These are phyloP conservation scores for Microcyclospora pomicola DNA, from an alignment of 2,329 filamentous ascomycete genomes.

Conservation along the genomic window DNA sequence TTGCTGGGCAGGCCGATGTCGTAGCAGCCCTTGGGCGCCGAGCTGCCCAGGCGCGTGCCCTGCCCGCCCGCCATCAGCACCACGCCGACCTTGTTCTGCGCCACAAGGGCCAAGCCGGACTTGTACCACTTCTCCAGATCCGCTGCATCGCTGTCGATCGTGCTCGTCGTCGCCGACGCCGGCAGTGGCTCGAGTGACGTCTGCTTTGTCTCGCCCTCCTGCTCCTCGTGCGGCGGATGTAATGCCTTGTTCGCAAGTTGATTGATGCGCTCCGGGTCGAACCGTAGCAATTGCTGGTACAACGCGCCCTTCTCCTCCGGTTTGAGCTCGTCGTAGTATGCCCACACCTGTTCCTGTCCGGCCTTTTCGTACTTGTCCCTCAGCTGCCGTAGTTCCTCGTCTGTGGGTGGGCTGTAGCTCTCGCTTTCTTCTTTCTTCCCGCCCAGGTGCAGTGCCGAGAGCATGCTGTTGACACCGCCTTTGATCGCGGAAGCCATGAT, in stretches of 20 bases:
- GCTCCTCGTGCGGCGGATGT: constrained; percentile 53
- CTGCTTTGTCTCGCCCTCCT: constrained; percentile 33
- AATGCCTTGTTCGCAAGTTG: constrained; percentile 70
- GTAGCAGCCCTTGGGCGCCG: constrained; percentile 92
- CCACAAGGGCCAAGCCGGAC: constrained; percentile 50
- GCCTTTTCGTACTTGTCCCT: constrained; percentile 60
- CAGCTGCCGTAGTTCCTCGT: constrained; percentile 53
- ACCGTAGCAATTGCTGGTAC: constrained; percentile 65
- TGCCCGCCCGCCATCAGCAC: constrained; percentile 96
- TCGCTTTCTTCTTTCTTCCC: constrained; percentile 20
- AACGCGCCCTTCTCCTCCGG: constrained; percentile 60
- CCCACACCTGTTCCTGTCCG: constrained; percentile 68
- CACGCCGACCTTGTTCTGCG: constrained; percentile 60
- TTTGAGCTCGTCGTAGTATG: constrained; percentile 72
- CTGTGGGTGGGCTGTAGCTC: constrained; percentile 40
- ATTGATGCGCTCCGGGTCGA: constrained; percentile 81
- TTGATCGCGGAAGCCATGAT: constrained; percentile 30
- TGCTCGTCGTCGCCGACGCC: constrained; percentile 70
- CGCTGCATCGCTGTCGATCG: constrained; percentile 70
- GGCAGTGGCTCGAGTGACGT: constrained; percentile 69
- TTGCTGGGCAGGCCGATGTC: constrained; percentile 85
- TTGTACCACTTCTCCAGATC: constrained; percentile 78
- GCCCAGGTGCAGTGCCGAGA: constrained; percentile 29
- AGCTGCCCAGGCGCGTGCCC: constrained; percentile 86
- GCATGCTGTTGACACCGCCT: constrained; percentile 25